phyloP scores from a whole-genome alignment of 345 rosid species.

The Linum tenue region DNA sequence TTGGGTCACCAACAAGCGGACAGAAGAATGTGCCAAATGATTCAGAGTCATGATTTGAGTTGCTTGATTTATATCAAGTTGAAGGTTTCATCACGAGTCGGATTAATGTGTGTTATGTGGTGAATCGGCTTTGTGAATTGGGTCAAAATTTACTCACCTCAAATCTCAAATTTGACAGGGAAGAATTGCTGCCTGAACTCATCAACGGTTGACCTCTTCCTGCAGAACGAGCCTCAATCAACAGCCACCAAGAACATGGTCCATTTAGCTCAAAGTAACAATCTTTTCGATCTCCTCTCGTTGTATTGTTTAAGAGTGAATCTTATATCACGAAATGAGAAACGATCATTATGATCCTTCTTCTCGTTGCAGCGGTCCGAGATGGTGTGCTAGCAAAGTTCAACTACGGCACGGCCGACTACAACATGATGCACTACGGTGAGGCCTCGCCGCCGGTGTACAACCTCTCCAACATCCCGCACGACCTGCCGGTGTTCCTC shows the following conservation, averaged over 20 bases:
- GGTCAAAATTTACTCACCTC: neutral
- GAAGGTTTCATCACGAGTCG: too few species aligned
- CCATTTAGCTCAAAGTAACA: constrained; percentile 74
- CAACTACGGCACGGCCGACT: constrained; percentile 22
- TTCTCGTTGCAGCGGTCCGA: constrained; percentile 25
- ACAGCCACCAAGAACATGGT: constrained; percentile 79
- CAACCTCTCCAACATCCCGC: constrained; percentile 39
- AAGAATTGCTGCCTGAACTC: neutral
- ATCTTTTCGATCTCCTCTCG: too few species aligned
- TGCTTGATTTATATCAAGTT: too few species aligned
- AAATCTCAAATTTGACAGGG: too few species aligned
- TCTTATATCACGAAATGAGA: neutral
- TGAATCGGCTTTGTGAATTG: too few species aligned
- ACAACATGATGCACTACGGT: constrained; percentile 37
- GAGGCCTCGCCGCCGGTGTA: constrained; percentile 30
- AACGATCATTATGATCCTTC: neutral
- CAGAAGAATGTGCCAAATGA: too few species aligned
- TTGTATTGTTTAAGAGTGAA: neutral
- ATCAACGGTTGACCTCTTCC: constrained; percentile 47
- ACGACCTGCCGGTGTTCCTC: constrained; percentile 36
- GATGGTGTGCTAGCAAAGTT: constrained; percentile 33
- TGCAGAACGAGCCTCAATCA: constrained; percentile 65
- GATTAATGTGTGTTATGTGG: too few species aligned
- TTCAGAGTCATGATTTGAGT: too few species aligned
- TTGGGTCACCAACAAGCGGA: too few species aligned